These are phyloP conservation scores for Rhodotorula sp. DNA, from an alignment of 1,284 basidiomycete species.

Conservation along the genomic window DNA sequence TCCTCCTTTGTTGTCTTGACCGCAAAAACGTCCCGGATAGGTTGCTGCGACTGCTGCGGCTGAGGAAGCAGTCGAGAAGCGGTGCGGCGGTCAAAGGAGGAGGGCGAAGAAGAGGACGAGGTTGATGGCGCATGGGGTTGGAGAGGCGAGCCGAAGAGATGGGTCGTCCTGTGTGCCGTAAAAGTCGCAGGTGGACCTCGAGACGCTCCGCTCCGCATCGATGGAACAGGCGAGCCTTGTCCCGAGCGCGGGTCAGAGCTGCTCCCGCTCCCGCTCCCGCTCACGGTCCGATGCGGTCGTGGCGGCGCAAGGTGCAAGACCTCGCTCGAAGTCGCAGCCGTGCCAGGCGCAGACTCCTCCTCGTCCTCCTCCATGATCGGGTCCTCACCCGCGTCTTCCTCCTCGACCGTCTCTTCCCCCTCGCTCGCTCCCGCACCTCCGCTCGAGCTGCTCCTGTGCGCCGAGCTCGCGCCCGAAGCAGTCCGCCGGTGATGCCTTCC, in stretches of 20 bases:
- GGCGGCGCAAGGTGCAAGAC: constrained; percentile 1
- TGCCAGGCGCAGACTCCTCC: not conserved
- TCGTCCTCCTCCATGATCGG: constrained; percentile 18
- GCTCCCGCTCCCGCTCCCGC: constrained; percentile 8
- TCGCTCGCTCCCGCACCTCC: not conserved
- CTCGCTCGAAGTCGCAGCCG: not conserved
- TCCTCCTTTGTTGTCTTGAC: constrained; percentile 39
- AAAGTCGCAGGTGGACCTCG: constrained; percentile 43
- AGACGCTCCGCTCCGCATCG: not conserved
- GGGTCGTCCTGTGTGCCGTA: constrained; percentile 40
- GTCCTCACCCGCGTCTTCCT: constrained; percentile 16
- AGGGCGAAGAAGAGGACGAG: constrained; percentile 9
- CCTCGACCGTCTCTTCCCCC: constrained; percentile 2
- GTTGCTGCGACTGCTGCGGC: constrained; percentile 40
- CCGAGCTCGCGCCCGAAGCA: constrained; percentile 15
- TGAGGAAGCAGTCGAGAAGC: not conserved
- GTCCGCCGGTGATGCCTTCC: constrained; percentile 5
- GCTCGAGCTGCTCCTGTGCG: constrained; percentile 29
- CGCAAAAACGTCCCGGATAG: constrained; percentile 53
- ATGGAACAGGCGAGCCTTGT: not conserved
- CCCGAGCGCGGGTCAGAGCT: constrained; percentile 10
- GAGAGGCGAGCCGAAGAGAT: constrained; percentile 38
- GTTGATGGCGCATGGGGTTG: constrained; percentile 6
- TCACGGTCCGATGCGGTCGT: constrained; percentile 7
- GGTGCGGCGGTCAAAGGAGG: not conserved